Evolutionary conservation across 495 filamentous ascomycete genomes (phyloP).

Genomic region (Neurospora sp.): DNA sequence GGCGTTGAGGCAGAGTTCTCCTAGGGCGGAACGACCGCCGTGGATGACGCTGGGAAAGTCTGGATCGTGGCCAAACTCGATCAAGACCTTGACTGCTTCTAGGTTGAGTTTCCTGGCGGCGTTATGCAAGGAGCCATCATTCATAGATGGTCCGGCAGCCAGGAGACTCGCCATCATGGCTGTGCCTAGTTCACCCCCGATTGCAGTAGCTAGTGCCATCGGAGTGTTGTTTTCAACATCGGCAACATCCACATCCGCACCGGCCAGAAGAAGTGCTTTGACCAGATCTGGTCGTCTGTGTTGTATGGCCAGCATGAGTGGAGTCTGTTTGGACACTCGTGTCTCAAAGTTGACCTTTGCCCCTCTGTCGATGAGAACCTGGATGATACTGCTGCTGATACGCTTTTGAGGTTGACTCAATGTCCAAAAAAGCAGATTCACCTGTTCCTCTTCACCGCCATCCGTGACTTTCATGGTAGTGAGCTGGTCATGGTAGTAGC

Average conservation of each 20-base stretch:
- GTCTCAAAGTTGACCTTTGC: slow-evolving; percentile 40
- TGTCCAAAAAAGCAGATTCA: slow-evolving; percentile 37
- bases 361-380: slow-evolving; percentile 30
- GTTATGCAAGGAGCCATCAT: slow-evolving; percentile 43
- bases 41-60: slow-evolving; percentile 41
- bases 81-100: slow-evolving; percentile 30
- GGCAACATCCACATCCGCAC: slow-evolving; percentile 34
- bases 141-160: slow-evolving; percentile 33
- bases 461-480: slow-evolving; percentile 23
- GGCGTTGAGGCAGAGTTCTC: slow-evolving; percentile 38
- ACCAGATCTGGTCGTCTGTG: slow-evolving; percentile 33
- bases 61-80: slow-evolving; percentile 34
- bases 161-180: slow-evolving; percentile 36
- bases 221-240: slow-evolving; percentile 36
- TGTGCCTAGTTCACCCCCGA: slow-evolving; percentile 36
- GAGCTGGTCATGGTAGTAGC: slow-evolving; percentile 38
- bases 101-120: slow-evolving; percentile 37
- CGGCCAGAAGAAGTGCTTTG: slow-evolving; percentile 31
- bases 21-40: slow-evolving; percentile 36
- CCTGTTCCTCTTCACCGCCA: slow-evolving; percentile 32
- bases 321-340: slow-evolving; percentile 31
- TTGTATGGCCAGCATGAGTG: slow-evolving; percentile 39
- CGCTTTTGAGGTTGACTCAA: slow-evolving; percentile 40
- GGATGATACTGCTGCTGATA: slow-evolving; percentile 34
- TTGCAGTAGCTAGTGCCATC: slow-evolving; percentile 35